phyloP scores from a whole-genome alignment of 164 flowering plant genomes.

The Protea cynaroides region DNA sequence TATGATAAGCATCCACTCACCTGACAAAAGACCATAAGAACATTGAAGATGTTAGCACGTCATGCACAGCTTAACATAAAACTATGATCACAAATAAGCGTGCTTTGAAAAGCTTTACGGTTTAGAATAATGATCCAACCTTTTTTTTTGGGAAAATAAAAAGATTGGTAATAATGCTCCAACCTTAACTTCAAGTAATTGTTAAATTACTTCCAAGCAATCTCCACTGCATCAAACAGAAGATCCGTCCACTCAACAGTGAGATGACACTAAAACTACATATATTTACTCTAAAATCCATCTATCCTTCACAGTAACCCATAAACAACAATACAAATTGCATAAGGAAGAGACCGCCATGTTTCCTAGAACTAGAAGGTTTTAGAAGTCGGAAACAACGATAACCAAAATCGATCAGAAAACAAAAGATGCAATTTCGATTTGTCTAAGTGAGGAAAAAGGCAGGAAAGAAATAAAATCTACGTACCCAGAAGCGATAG shows the following conservation, averaged over 20 bases:
- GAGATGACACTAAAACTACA: background rate
- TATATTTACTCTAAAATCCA: background rate
- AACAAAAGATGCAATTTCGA: background rate
- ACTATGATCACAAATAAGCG: background rate
- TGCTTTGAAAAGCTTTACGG: background rate
- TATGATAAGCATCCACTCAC: conserved; percentile 87
- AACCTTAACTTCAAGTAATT: background rate
- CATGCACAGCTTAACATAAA: background rate
- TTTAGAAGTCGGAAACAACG: no score
- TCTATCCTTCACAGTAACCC: background rate
- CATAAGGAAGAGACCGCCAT: background rate
- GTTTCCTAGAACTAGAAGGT: background rate
- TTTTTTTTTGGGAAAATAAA: no score
- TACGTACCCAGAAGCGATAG: conserved; percentile 78
- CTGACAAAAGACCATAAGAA: conserved; percentile 30
- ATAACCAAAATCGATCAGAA: background rate
- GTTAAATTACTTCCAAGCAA: background rate
- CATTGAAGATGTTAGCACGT: background rate
- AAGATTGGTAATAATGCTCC: no score
- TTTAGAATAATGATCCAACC: background rate
- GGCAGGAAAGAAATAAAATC: background rate
- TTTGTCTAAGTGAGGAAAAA: background rate
- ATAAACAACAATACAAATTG: background rate
- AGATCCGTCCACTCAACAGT: background rate
- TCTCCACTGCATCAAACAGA: background rate